Evolutionary conservation across 108 stramenopile species (phyloP).

Genomic region (Ochromonas danica): DNA sequence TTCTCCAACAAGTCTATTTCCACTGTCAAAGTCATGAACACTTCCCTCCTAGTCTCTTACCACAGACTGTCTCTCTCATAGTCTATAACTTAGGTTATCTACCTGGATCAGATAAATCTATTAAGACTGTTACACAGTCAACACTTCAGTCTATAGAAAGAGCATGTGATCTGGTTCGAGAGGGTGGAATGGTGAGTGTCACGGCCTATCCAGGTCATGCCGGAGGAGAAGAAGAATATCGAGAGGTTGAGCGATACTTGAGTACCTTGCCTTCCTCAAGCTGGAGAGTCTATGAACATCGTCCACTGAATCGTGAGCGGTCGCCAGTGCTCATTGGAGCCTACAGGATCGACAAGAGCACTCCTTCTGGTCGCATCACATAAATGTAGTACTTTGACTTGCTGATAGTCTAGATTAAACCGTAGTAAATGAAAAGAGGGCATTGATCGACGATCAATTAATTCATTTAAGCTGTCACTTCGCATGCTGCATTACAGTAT

Average conservation of each 20-base stretch:
- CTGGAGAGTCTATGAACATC: constrained; percentile 10
- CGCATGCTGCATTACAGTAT: no score
- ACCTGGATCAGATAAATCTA: not conserved
- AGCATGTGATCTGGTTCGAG: not conserved
- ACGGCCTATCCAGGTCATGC: not conserved
- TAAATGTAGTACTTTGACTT: no score
- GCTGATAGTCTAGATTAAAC: no score
- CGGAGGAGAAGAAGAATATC: not conserved
- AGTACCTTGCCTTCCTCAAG: not conserved
- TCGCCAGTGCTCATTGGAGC: not conserved
- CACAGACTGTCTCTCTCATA: not conserved
- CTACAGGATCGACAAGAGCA: not conserved
- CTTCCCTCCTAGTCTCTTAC: not conserved
- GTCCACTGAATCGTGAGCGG: not conserved
- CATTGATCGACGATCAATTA: no score
- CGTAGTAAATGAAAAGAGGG: no score
- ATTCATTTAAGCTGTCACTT: no score
- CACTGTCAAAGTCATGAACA: not conserved
- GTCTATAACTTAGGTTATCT: constrained; percentile 21
- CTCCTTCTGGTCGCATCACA: no score
- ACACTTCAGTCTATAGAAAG: not conserved
- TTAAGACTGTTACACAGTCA: not conserved
- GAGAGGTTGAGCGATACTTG: not conserved
- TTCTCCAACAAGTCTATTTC: not conserved
- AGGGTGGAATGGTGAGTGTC: not conserved